Evolutionary conservation across 257 asterid species (phyloP).

Genomic region (Solanum habrochaites): DNA sequence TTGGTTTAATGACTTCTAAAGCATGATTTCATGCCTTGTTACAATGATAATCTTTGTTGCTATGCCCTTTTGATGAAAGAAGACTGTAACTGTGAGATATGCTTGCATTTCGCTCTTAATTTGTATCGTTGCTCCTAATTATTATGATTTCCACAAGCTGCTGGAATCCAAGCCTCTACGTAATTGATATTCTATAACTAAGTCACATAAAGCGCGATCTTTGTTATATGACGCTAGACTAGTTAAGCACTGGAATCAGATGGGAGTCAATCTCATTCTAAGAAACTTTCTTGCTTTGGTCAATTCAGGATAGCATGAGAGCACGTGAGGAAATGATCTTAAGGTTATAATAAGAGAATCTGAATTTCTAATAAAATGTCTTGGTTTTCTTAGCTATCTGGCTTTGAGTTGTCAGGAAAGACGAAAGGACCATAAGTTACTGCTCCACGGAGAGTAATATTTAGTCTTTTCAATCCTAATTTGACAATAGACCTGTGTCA

Average conservation of each 20-base stretch:
- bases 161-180: background rate
- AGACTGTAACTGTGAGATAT: background rate
- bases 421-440: background rate
- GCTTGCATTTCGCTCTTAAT: background rate
- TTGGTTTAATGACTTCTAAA: background rate
- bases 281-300: background rate
- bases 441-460: background rate
- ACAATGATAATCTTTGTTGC: background rate
- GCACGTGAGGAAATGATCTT: background rate
- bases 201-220: background rate
- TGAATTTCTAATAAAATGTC: background rate
- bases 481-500: background rate
- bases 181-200: background rate
- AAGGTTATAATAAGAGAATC: background rate
- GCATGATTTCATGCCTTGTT: background rate
- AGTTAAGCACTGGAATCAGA: background rate
- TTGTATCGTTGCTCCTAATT: background rate
- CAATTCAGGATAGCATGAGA: background rate
- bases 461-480: background rate
- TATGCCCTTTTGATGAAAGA: background rate
- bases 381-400: background rate
- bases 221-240: background rate
- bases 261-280: background rate
- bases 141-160: background rate
- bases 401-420: background rate